These are phyloP conservation scores for Tripterygium wilfordii DNA, from an alignment of 177 flowering plant species.

Conservation along the genomic window DNA sequence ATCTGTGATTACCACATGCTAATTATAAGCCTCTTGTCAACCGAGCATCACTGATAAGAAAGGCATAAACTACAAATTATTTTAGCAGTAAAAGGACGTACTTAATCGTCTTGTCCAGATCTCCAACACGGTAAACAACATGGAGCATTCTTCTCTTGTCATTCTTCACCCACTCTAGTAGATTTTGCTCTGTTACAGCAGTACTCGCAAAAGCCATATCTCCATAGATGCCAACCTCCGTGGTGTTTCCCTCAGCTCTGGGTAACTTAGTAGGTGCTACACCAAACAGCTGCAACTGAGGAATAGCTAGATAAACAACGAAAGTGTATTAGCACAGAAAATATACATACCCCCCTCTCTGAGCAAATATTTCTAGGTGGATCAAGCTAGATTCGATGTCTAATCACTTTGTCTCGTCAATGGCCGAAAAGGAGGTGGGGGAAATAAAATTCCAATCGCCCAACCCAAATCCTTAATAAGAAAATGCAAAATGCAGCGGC, in stretches of 20 bases:
- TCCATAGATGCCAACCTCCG: constrained; percentile 32
- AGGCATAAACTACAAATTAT: neutral
- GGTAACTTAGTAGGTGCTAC: constrained; percentile 25
- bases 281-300: constrained; percentile 48
- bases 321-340: constrained; percentile 6
- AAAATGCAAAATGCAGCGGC: too few species aligned
- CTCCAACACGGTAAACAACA: constrained; percentile 85
- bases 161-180: constrained; percentile 59
- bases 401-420: too few species aligned
- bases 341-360: neutral
- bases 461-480: too few species aligned
- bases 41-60: neutral
- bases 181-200: constrained; percentile 37
- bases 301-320: constrained; percentile 35
- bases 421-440: too few species aligned
- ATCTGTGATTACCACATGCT: constrained; percentile 33
- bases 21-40: constrained; percentile 1
- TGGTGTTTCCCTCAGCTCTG: constrained; percentile 28
- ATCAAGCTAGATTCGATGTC: too few species aligned
- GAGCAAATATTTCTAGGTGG: neutral
- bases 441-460: too few species aligned
- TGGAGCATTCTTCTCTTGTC: constrained; percentile 79
- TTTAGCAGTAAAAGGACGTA: constrained; percentile 14
- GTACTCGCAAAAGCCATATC: constrained; percentile 46
- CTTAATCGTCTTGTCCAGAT: constrained; percentile 84